Base-by-base conservation (phyloP, 2,329 filamentous ascomycete species). In the Periglandula ipomoeae region DNA sequence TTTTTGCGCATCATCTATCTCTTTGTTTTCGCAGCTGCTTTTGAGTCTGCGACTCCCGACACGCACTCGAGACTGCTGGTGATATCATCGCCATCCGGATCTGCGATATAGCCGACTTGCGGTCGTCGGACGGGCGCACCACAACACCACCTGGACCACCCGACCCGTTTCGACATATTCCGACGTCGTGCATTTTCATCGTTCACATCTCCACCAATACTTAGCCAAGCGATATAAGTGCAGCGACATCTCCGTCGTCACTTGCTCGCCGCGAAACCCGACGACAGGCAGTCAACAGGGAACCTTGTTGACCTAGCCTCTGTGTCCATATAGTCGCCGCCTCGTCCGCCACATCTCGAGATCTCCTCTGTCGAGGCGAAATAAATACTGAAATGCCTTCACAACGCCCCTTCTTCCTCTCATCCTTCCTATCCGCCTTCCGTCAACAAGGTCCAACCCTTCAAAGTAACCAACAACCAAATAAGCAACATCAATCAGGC, bases 341-440 rank as follows among this genome's bases (percentile, higher is more conserved):
- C 9, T 20, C n/a, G n/a, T n/a, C 37, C 3, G 11, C 37, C 19
- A 5, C 37, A 20, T 20, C 3, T 13, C 4, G 37, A 19, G 19
- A 10, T 23, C 19, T 19, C 37, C 11, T 39, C 19, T 39, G 17
- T 19, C 19, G 19, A 7, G 7, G 27, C 15, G 27, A 44, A 4
- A 32, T 8, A 35, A 17, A 8, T 15, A 11, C 17, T 26, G 1
- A 48, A 37, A 76, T 76, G 73, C 70, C 74, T 43, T 74, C 73
- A 32, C 74, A 78, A 58, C 72, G 74, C 44, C 74, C 75, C 42
- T 78, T 72, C 62, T 77, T 78, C 65, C 72, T 78, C 58, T 75
- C 75, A 42, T 73, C 71, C 58, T 76, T 78, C 65, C 70, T 78
- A 62, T 71, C 74, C 61, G 73, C 75, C 62, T 76, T 78, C 59